A percentile compares a stretch with the other conserved stretches of the same genome.
Evolutionary conservation across 73 alveolate genomes (phyloP).

Genomic region (Paramecium primaurelia): DNA sequence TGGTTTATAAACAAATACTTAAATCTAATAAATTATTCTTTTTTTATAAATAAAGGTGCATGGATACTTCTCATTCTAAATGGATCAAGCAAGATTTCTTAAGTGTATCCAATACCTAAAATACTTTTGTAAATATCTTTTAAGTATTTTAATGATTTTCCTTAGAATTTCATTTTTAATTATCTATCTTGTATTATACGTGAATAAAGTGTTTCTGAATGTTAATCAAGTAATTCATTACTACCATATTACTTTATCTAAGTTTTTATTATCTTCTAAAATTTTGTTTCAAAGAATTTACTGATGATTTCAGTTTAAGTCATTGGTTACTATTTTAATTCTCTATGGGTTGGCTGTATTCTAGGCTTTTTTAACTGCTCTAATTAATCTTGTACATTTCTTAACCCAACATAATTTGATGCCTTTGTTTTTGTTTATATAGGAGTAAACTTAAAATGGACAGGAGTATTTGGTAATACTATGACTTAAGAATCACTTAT

Average conservation of each 20-base stretch:
- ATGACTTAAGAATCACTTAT: background rate
- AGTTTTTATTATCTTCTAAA: background rate
- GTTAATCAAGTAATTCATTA: background rate
- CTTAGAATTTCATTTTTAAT: background rate
- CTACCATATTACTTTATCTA: background rate
- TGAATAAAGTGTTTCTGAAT: background rate
- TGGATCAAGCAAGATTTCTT: slow-evolving; percentile 2
- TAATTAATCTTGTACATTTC: background rate
- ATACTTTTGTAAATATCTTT: background rate
- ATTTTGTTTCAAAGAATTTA: slow-evolving; percentile 27
- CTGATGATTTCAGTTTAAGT: slow-evolving; percentile 3
- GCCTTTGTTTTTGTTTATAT: background rate
- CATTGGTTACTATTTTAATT: background rate
- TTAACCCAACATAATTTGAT: background rate
- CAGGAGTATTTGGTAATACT: background rate
- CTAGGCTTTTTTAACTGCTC: background rate
- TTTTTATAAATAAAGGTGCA: background rate
- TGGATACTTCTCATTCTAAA: slow-evolving; percentile 14
- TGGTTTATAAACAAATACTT: background rate
- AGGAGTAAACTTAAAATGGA: background rate
- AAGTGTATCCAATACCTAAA: background rate
- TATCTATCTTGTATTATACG: background rate
- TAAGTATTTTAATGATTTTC: background rate
- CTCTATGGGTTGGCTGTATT: background rate
- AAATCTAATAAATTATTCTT: background rate